Evolutionary conservation across 2,329 filamentous ascomycete species (phyloP).

Genomic region (Rhinocladiella mackenziei): DNA sequence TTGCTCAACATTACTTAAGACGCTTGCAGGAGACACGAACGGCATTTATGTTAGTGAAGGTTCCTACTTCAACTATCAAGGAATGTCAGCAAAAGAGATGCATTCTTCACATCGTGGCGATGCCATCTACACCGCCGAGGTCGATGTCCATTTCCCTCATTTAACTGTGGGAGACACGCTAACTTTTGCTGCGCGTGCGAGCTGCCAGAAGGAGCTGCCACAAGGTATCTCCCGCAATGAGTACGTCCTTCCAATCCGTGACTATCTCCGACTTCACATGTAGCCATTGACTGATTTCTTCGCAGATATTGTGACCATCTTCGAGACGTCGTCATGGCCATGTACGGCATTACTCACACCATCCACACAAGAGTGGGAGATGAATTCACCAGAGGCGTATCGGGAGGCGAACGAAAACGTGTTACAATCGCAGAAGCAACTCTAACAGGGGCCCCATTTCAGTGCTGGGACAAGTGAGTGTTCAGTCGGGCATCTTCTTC

Average conservation of each 20-base stretch:
- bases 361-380: constrained; percentile 49
- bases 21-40: constrained; percentile 76
- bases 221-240: constrained; percentile 43
- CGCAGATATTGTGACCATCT: constrained; percentile 39
- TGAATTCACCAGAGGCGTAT: constrained; percentile 59
- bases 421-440: constrained; percentile 56
- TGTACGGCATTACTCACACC: constrained; percentile 51
- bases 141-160: constrained; percentile 76
- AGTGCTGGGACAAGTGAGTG: constrained; percentile 46
- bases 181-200: constrained; percentile 53
- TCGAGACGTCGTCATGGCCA: constrained; percentile 45
- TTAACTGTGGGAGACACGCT: constrained; percentile 61
- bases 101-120: constrained; percentile 80
- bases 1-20: constrained; percentile 82
- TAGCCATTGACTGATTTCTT: no score
- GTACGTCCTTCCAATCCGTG: no score
- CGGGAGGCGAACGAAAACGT: constrained; percentile 59
- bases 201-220: constrained; percentile 38
- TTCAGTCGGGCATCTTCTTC: no score
- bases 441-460: constrained; percentile 40
- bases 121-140: constrained; percentile 80
- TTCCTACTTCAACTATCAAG: constrained; percentile 77
- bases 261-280: no score
- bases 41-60: constrained; percentile 68
- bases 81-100: no score